phyloP scores from a whole-genome alignment of 2,329 filamentous ascomycete genomes.

The Setomelanomma holmii region DNA sequence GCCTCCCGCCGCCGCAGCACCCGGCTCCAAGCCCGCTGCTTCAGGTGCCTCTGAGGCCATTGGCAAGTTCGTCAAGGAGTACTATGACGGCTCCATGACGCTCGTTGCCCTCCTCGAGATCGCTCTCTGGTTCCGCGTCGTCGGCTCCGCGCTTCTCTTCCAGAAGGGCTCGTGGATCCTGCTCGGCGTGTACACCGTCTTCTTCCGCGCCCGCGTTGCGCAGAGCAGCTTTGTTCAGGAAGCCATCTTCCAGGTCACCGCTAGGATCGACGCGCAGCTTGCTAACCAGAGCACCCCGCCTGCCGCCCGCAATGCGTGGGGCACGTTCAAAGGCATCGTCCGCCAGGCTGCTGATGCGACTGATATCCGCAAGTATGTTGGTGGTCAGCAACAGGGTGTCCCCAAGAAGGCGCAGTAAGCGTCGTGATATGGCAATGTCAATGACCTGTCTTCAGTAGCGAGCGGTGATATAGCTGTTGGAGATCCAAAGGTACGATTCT shows the following conservation, averaged over 20 bases:
- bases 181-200: constrained; percentile 83
- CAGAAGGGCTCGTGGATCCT: constrained; percentile 90
- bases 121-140: constrained; percentile 80
- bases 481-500: constrained; percentile 25
- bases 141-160: constrained; percentile 85
- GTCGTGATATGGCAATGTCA: constrained; percentile 13
- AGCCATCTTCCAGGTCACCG: constrained; percentile 74
- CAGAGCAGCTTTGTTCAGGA: constrained; percentile 94
- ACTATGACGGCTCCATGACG: constrained; percentile 96
- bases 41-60: constrained; percentile 80
- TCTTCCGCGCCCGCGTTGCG: constrained; percentile 86
- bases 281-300: constrained; percentile 89
- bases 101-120: constrained; percentile 91
- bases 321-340: constrained; percentile 73
- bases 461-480: constrained; percentile 18
- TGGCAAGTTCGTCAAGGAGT: constrained; percentile 93
- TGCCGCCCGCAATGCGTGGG: constrained; percentile 79
- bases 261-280: constrained; percentile 79
- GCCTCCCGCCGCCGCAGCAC: constrained; percentile 57
- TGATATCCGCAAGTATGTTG: constrained; percentile 76
- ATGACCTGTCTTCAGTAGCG: constrained; percentile 21
- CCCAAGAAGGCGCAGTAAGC: constrained; percentile 69
- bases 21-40: constrained; percentile 64
- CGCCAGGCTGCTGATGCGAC: constrained; percentile 81
- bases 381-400: constrained; percentile 58